These are phyloP conservation scores for Aschersonia sp. DNA, from an alignment of 2,329 filamentous ascomycete genomes.

Conservation along the genomic window DNA sequence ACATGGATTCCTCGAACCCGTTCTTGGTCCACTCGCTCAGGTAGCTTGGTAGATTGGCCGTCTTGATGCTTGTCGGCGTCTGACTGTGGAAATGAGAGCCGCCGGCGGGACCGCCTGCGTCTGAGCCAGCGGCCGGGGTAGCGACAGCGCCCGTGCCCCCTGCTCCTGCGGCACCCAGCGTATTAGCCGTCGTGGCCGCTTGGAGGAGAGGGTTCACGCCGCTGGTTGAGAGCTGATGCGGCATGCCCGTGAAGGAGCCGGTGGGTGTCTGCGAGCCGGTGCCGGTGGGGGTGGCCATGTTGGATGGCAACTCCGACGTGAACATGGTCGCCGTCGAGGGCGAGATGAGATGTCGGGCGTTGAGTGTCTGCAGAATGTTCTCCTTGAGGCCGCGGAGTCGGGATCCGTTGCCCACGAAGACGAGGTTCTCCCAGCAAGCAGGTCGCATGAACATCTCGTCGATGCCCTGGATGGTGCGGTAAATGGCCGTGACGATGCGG, in stretches of 20 bases:
- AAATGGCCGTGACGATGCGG: constrained; percentile 69
- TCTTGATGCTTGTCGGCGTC: constrained; percentile 75
- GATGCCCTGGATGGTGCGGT: constrained; percentile 68
- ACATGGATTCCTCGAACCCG: constrained; percentile 65
- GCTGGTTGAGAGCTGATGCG: constrained; percentile 38
- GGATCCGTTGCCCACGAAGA: constrained; percentile 81
- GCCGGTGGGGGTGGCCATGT: constrained; percentile 77
- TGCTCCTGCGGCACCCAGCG: constrained; percentile 25
- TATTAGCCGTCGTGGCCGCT: constrained; percentile 68
- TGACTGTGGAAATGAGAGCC: constrained; percentile 43
- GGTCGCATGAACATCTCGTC: constrained; percentile 74
- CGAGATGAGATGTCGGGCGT: constrained; percentile 74
- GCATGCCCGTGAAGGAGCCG: constrained; percentile 37
- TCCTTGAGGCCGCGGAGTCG: constrained; percentile 69
- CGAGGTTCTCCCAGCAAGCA: constrained; percentile 79
- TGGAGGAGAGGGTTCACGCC: constrained; percentile 83
- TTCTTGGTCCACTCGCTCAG: constrained; percentile 83
- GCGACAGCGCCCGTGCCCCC: constrained; percentile 21
- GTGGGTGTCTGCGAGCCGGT: constrained; percentile 88
- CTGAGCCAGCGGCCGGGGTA: constrained; percentile 26
- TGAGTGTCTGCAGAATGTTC: constrained; percentile 67
- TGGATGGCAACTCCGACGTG: constrained; percentile 89
- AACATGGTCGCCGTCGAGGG: constrained; percentile 92
- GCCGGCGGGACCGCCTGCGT: constrained; percentile 18
- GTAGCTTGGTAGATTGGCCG: constrained; percentile 65